Evolutionary conservation across 176 grass and related monocot species (phyloP).

Genomic region (Pontederia crassipes): DNA sequence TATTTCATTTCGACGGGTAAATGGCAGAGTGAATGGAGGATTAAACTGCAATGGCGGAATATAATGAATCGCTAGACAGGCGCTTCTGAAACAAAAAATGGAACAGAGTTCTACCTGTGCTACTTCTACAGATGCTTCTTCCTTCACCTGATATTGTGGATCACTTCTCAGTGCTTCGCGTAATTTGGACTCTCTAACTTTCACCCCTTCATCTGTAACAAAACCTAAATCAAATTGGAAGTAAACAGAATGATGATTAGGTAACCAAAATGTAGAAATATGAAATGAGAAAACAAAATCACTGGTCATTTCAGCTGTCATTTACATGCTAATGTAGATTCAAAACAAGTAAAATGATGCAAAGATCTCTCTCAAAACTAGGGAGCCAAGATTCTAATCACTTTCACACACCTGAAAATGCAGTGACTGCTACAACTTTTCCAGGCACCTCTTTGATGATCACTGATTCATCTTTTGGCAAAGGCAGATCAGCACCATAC

Average conservation of each 20-base stretch:
- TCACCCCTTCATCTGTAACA: slow-evolving; percentile 73
- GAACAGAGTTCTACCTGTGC: slow-evolving; percentile 51
- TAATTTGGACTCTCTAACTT: slow-evolving; percentile 43
- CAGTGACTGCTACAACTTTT: slow-evolving; percentile 55
- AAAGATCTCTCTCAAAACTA: neutral
- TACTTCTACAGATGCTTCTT: slow-evolving; percentile 53
- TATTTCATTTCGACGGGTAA: slow-evolving; percentile 80
- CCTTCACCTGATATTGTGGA: slow-evolving; percentile 45
- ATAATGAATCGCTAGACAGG: slow-evolving; percentile 12
- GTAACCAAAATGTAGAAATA: neutral
- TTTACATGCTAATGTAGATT: neutral
- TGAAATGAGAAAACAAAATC: neutral
- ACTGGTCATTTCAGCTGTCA: too few species aligned
- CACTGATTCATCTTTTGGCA: slow-evolving; percentile 67
- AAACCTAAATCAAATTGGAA: slow-evolving; percentile 38
- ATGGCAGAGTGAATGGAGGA: slow-evolving; percentile 87
- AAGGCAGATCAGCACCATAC: slow-evolving; percentile 65
- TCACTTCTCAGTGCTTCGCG: slow-evolving; percentile 52
- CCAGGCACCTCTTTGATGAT: slow-evolving; percentile 58
- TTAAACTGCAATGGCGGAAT: slow-evolving; percentile 60
- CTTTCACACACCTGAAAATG: slow-evolving; percentile 55
- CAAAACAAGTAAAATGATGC: too few species aligned
- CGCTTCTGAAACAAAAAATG: slow-evolving; percentile 2
- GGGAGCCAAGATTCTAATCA: neutral
- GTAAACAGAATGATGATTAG: neutral